phyloP scores from a whole-genome alignment of 805 yeast genomes.

The Cyberlindnera mississippiensis region DNA sequence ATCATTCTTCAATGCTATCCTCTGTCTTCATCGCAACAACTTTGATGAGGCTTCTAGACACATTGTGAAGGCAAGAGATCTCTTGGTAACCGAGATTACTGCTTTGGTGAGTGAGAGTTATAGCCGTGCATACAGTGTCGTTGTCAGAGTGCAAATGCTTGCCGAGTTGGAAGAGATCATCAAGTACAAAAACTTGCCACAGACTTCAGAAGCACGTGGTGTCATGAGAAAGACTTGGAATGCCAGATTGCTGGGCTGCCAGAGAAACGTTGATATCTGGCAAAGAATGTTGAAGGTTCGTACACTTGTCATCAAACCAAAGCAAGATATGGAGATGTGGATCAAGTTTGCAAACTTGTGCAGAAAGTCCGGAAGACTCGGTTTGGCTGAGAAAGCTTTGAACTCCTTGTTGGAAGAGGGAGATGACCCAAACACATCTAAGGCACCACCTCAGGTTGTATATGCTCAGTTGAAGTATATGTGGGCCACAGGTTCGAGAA shows the following conservation, averaged over 20 bases:
- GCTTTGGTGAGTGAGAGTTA: slow-evolving; percentile 95
- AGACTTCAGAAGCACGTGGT: slow-evolving; percentile 72
- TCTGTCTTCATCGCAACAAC: slow-evolving; percentile 80
- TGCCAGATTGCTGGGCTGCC: slow-evolving; percentile 87
- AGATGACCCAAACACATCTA: slow-evolving; percentile 52
- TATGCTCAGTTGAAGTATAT: slow-evolving; percentile 94
- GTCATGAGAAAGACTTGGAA: slow-evolving; percentile 92
- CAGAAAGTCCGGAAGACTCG: slow-evolving; percentile 88
- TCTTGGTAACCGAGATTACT: slow-evolving; percentile 87
- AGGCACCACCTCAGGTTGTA: slow-evolving; percentile 95
- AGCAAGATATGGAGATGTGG: slow-evolving; percentile 97
- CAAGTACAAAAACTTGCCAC: slow-evolving; percentile 79
- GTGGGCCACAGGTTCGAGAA: slow-evolving; percentile 93
- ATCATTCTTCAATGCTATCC: slow-evolving; percentile 89
- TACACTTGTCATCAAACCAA: slow-evolving; percentile 89
- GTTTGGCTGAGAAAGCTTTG: slow-evolving; percentile 88
- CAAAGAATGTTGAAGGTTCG: slow-evolving; percentile 91
- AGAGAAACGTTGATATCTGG: slow-evolving; percentile 98
- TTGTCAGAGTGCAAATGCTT: slow-evolving; percentile 94
- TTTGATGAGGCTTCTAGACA: slow-evolving; percentile 78
- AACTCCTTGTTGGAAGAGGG: slow-evolving; percentile 73
- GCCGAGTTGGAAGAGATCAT: slow-evolving; percentile 96
- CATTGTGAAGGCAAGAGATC: slow-evolving; percentile 80
- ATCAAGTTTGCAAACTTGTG: slow-evolving; percentile 95
- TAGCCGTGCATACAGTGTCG: slow-evolving; percentile 94